Conservation (phyloP, 2,329 filamentous ascomycete genomes). For the Fusarium piperis region DNA sequence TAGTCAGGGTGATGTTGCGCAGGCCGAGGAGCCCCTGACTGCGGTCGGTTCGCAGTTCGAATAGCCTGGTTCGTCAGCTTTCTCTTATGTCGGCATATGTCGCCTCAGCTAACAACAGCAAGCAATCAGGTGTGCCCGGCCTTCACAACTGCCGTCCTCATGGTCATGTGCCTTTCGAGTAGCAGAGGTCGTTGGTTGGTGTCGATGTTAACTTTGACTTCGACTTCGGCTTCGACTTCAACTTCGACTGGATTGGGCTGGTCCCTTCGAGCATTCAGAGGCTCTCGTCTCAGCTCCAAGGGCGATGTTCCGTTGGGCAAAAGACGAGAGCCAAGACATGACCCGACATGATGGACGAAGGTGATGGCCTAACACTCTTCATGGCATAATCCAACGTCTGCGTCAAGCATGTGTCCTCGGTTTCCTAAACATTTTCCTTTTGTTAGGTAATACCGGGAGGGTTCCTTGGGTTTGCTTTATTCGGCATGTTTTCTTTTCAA, state of each 20-base stretch:
- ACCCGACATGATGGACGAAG: background rate
- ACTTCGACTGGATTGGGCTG: background rate
- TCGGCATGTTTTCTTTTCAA: background rate
- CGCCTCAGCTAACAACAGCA: background rate
- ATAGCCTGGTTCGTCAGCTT: background rate
- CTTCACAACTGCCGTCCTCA: background rate
- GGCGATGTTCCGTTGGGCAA: background rate
- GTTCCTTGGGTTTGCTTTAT: background rate
- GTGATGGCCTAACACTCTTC: background rate
- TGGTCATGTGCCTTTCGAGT: background rate
- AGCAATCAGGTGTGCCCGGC: background rate
- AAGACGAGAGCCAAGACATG: background rate
- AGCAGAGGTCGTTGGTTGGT: background rate
- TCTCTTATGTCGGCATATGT: background rate
- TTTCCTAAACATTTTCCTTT: background rate
- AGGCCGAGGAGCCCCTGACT: background rate
- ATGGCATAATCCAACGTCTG: background rate
- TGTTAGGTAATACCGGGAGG: background rate
- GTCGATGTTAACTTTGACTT: background rate
- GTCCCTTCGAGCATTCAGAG: background rate
- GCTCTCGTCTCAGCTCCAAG: background rate
- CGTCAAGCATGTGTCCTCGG: background rate
- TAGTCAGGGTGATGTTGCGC: background rate
- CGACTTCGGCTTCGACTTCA: background rate
- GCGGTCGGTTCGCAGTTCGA: slow-evolving; percentile 9